phyloP scores from a whole-genome alignment of 305 asterid species.

The Fraxinus dipetala region DNA sequence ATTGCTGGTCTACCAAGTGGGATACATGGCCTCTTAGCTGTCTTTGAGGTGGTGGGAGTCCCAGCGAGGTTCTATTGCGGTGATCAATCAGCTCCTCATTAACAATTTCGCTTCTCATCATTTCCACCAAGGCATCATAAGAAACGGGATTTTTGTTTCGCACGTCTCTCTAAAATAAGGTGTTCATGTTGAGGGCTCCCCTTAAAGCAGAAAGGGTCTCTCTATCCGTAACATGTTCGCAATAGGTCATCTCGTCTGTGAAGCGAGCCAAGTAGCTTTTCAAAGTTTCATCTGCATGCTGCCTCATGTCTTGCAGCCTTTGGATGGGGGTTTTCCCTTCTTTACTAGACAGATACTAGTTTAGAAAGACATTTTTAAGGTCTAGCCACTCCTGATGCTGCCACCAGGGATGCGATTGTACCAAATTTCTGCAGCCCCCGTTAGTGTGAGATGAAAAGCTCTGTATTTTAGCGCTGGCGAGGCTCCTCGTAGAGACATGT shows the following conservation, averaged over 20 bases:
- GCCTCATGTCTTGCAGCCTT: neutral
- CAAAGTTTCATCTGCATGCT: neutral
- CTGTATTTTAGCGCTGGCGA: neutral
- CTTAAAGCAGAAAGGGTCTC: neutral
- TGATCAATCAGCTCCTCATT: too few relatives aligned
- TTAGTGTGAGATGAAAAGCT: neutral
- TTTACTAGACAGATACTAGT: neutral
- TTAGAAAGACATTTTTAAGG: neutral
- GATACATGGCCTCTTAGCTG: too few relatives aligned
- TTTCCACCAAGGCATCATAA: too few relatives aligned
- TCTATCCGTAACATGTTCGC: too few relatives aligned
- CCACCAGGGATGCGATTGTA: neutral
- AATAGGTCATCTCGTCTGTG: neutral
- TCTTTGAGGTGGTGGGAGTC: too few relatives aligned
- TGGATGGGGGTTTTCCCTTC: neutral
- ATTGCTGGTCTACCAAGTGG: too few relatives aligned
- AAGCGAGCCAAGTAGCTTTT: neutral
- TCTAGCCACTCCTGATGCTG: neutral
- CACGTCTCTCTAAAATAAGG: neutral
- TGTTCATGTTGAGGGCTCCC: neutral
- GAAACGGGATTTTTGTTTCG: too few relatives aligned
- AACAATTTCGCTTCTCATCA: too few relatives aligned
- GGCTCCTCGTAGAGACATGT: neutral
- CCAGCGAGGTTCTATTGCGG: too few relatives aligned
- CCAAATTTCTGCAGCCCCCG: neutral